Base-by-base conservation (phyloP, 768 basidiomycete species). In the Auriscalpium orientale region DNA sequence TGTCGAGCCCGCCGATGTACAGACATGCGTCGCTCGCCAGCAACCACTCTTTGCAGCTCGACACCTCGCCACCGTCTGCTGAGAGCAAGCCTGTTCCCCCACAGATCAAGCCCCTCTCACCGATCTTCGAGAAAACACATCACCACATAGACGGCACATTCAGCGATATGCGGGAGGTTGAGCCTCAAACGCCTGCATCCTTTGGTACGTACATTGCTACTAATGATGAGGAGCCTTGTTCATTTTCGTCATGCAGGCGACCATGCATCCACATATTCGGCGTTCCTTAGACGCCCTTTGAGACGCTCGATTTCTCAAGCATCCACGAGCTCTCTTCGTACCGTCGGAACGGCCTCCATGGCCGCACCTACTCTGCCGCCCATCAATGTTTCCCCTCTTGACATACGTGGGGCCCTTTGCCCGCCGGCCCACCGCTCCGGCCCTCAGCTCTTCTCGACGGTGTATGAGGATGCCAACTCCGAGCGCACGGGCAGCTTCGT, bases 221-320 rank as follows among this genome's bases (percentile, higher is more conserved):
- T 12, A 69, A 67, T 21, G 33, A 12, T 22, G 38, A 18, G 51
- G 51, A 46, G 38, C 54, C 12, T 18, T 37, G 16, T 12, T 35
- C 21, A 12, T 18, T 10, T 28, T 38, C 22, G 56, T 52, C 38
- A 46, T 40, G 51, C 55, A 54, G 56, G 46, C 16, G 38, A 37
- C 33, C 45, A 52, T 18, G 52, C 57, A n/a, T 62, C 64, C 22
- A 53, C 67, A 34, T 76, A 79, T 59, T 75, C 76, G 8, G 71
- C 82, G 0, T 88, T 89, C 64, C 72, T 89, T 46, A 75, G 79
- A 7, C 79, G 87, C 2, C 82, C 80, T 12, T 68, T 87, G 55
- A 88, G 86, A 63, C 75, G 86, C 36, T 83, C 86, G 6, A 72
- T 79, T 45, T 85, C 84, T 22, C 76, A 85, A 56, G 79, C 78